Base-by-base conservation (phyloP, 805 yeast genomes). In the Hanseniaspora valbyensis region DNA sequence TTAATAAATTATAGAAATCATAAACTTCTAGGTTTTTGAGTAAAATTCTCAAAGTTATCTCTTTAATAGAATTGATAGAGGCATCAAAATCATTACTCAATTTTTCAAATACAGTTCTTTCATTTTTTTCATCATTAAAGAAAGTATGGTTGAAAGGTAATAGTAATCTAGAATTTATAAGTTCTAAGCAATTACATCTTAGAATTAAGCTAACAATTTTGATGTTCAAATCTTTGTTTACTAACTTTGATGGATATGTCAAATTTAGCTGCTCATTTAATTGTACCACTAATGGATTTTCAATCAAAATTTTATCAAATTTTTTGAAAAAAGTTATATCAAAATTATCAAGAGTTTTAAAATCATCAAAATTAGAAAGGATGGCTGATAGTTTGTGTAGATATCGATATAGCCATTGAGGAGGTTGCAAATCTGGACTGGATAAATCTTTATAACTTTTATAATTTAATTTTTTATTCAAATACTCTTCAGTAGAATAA, bases 341-440 rank as follows among this genome's bases (percentile, higher is more conserved):
- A 53, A 51, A 51, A 14, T 42, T 38, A 2, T 58, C 52, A 55
- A 67, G 54, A 5, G 53, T 38, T 21, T 54, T 61, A 25, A 40
- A 48, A 48, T 48, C 51, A 48, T 77, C 78, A 54, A 83, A 72
- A 1, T 85, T 63, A 1, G 77, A 77, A 52, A 81, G 69, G 26
- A 83, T 68, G 14, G 77, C 81, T 0, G 76, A 67, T 43, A 82
- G 24, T 41, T 58, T 57, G 38, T 52, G 55, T 26, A 64, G 72
- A 56, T 81, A 78, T n/a, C 77, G 81, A 44, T 75, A 68, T 21
- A 84, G 66, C 88, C 94, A 89, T 53, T 84, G 94, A 0, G 96
- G 95, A 4, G 95, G 80, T 54, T 81, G 76, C 21, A 84, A 67
- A 54, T 85, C 85, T 26, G 72, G 73, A 46, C 68, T 60, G 36